Evolutionary conservation across 2,329 filamentous ascomycete genomes (phyloP).

Genomic region (Pseudogymnoascus sp.): DNA sequence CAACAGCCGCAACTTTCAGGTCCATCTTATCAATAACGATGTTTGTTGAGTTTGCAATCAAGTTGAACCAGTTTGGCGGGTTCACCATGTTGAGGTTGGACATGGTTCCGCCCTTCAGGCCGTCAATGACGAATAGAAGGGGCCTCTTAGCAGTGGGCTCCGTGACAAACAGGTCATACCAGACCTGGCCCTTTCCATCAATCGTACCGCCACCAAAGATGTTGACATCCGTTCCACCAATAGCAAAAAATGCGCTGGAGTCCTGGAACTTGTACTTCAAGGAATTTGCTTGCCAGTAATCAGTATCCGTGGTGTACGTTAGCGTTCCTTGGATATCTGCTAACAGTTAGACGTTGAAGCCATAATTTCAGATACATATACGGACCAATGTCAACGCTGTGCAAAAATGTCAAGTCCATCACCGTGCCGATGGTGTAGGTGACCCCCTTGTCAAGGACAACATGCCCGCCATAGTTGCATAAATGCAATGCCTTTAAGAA

Average conservation of each 20-base stretch:
- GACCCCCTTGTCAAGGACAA: conserved; percentile 45
- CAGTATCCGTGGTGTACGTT: conserved; percentile 57
- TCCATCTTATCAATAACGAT: conserved; percentile 56
- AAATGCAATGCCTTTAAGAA: conserved; percentile 48
- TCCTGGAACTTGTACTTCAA: conserved; percentile 62
- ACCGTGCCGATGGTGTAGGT: conserved; percentile 57
- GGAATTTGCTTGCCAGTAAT: conserved; percentile 59
- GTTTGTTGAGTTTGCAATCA: conserved; percentile 58
- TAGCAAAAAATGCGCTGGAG: conserved; percentile 57
- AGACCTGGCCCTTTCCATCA: conserved; percentile 57
- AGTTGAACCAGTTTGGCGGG: conserved; percentile 52
- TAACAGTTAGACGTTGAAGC: neutral
- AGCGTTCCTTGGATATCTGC: conserved; percentile 51
- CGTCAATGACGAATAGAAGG: conserved; percentile 49
- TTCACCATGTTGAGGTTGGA: conserved; percentile 54
- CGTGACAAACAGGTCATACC: conserved; percentile 49
- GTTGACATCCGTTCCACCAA: conserved; percentile 58
- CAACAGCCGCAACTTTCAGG: conserved; percentile 48
- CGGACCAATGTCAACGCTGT: conserved; percentile 53
- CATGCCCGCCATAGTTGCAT: conserved; percentile 55
- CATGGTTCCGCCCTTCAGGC: conserved; percentile 49
- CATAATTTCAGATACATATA: neutral
- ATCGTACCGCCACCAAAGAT: conserved; percentile 58
- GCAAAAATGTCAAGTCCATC: conserved; percentile 56
- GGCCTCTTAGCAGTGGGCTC: conserved; percentile 52